A percentile compares a stretch with the other conserved stretches of the same genome.
Conservation (phyloP, 2,329 filamentous ascomycete genomes). For the Onygenales sp. region DNA sequence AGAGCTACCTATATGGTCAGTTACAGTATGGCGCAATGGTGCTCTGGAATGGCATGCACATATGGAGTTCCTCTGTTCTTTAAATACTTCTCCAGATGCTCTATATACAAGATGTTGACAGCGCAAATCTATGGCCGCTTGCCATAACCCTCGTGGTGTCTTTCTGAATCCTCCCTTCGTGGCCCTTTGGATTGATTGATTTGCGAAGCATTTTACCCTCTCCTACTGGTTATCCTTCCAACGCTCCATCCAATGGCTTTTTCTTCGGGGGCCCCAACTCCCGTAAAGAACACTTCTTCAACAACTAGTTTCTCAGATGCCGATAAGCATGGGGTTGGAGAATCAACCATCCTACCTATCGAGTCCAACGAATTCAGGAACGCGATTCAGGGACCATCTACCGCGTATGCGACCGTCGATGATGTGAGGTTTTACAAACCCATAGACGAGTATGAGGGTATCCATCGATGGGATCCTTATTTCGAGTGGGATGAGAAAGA, state of each 20-base stretch:
- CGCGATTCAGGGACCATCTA: not conserved
- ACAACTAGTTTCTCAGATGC: not conserved
- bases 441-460: constrained; percentile 21
- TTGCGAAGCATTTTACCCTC: too few relatives aligned
- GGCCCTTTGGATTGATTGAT: too few relatives aligned
- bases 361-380: not conserved
- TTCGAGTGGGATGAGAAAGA: constrained; percentile 26
- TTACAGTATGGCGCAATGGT: not conserved
- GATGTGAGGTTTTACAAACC: constrained; percentile 29
- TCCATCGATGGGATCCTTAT: constrained; percentile 17
- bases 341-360: not conserved
- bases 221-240: too few relatives aligned
- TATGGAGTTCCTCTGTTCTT: not conserved
- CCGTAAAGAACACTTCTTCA: not conserved
- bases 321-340: not conserved
- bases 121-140: not conserved
- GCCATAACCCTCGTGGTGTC: too few relatives aligned
- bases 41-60: not conserved
- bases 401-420: constrained; percentile 26
- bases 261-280: not conserved
- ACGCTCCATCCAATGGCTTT: too few relatives aligned
- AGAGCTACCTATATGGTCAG: too few relatives aligned
- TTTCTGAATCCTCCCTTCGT: too few relatives aligned
- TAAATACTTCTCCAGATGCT: too few relatives aligned
- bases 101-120: not conserved